A percentile compares a stretch with the other conserved stretches of the same genome.
Evolutionary conservation across 352 stramenopile species (phyloP).

Genomic region (Globisporangium polare): DNA sequence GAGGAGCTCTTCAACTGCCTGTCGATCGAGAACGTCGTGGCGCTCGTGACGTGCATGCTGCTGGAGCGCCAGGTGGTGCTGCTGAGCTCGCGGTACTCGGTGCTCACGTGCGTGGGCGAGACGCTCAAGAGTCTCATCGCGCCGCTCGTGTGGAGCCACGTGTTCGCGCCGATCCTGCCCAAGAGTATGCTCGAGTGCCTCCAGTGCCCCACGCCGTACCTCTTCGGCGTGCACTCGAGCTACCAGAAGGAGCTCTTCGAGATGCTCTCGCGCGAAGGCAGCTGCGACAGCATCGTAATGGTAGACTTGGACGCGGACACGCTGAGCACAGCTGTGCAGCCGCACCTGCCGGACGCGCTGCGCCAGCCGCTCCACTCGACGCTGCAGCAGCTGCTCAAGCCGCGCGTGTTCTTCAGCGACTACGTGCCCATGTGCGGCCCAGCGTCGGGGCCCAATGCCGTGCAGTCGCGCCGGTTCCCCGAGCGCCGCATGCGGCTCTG

Average conservation of each 20-base stretch:
- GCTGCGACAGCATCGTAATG: conserved; percentile 63
- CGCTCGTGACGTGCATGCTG: conserved; percentile 68
- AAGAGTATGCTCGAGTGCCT: conserved; percentile 80
- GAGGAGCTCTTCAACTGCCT: conserved; percentile 79
- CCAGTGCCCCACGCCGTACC: conserved; percentile 79
- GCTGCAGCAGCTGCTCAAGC: conserved; percentile 65
- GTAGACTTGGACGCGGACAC: conserved; percentile 70
- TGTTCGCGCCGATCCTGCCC: conserved; percentile 80
- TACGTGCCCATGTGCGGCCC: conserved; percentile 60
- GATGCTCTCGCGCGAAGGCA: conserved; percentile 73
- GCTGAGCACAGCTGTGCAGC: conserved; percentile 36
- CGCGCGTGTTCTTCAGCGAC: conserved; percentile 75
- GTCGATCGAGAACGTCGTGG: conserved; percentile 64
- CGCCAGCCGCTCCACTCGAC: conserved; percentile 37
- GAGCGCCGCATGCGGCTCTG: conserved; percentile 55
- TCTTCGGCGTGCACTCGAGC: conserved; percentile 83
- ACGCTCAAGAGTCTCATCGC: conserved; percentile 74
- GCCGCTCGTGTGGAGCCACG: conserved; percentile 82
- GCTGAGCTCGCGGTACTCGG: conserved; percentile 74
- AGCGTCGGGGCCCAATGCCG: conserved; percentile 9
- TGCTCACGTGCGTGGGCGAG: conserved; percentile 75
- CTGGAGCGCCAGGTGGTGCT: conserved; percentile 78
- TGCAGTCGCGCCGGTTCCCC: conserved; percentile 36
- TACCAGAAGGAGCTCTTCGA: conserved; percentile 63
- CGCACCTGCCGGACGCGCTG: conserved; percentile 43